These are phyloP conservation scores for Apiotrichum akiyoshidainum DNA, from an alignment of 1,284 basidiomycete species.

Conservation along the genomic window DNA sequence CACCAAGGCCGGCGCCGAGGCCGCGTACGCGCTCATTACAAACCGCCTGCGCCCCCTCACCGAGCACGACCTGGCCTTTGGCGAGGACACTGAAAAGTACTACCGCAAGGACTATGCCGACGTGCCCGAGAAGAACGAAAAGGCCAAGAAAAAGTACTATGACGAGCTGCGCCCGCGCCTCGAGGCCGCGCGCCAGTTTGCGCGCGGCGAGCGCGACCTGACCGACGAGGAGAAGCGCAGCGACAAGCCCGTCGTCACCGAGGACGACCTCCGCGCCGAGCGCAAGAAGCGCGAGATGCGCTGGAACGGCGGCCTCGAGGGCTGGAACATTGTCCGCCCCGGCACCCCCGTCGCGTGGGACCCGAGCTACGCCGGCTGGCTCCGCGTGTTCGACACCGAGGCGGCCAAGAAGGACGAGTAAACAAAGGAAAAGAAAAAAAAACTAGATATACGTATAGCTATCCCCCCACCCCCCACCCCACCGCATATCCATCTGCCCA, in stretches of 20 bases:
- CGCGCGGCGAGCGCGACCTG: constrained; percentile 71
- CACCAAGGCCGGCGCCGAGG: constrained; percentile 74
- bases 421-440: no score
- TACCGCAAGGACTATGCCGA: constrained; percentile 65
- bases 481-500: no score
- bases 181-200: constrained; percentile 70
- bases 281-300: constrained; percentile 78
- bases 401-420: neutral
- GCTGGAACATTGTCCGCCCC: constrained; percentile 71
- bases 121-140: constrained; percentile 63
- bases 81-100: constrained; percentile 62
- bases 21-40: constrained; percentile 71
- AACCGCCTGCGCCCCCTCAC: constrained; percentile 64
- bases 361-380: constrained; percentile 62
- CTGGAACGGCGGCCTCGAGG: constrained; percentile 73
- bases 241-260: constrained; percentile 75
- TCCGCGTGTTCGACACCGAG: constrained; percentile 60
- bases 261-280: constrained; percentile 79
- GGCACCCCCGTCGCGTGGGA: constrained; percentile 70
- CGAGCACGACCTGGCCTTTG: constrained; percentile 59
- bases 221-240: constrained; percentile 70
- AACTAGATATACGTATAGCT: neutral
- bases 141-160: constrained; percentile 75
- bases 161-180: constrained; percentile 66
- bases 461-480: no score